Conservation (phyloP, 2,329 filamentous ascomycete species). For the Pseudopyrenochaeta lycopersici region DNA sequence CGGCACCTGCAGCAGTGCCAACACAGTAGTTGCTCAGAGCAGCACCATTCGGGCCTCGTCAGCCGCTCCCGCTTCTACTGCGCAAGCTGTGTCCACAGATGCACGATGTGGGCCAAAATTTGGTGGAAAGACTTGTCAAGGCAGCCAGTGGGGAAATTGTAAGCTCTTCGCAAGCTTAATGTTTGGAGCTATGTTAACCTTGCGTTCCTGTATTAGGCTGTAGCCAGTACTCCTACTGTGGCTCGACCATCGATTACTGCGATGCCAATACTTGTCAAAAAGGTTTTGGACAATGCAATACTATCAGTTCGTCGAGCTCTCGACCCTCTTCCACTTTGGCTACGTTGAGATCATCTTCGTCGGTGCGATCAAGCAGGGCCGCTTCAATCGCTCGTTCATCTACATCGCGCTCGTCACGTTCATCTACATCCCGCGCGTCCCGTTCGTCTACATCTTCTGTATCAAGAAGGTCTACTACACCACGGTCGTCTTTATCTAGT, state of each 20-base stretch:
- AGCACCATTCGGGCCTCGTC: conserved; percentile 16
- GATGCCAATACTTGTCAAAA: not conserved
- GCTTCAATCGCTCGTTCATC: not conserved
- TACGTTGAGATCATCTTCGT: not conserved
- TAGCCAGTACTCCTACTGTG: conserved; percentile 26
- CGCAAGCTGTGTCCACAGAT: not conserved
- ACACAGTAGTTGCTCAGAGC: conserved; percentile 3
- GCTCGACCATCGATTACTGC: conserved; percentile 1
- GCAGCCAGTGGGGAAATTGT: conserved; percentile 23
- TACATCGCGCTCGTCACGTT: not conserved
- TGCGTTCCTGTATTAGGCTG: no score
- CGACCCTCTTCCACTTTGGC: not conserved
- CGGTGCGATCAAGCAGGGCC: not conserved
- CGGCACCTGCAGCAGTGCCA: conserved; percentile 19
- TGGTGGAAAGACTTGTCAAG: conserved; percentile 13
- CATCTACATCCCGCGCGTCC: not conserved
- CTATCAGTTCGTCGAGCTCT: not conserved
- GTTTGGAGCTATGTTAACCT: no score
- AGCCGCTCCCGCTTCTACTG: conserved; percentile 6
- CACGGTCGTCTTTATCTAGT: no score
- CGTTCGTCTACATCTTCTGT: not conserved
- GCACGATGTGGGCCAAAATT: not conserved
- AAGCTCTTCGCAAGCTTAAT: no score
- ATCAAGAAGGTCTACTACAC: not conserved
- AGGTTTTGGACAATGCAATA: not conserved